Evolutionary conservation across 306 rosid species (phyloP), one percentile per base, ranked within the genome.

Genomic region (Elaeagnus macrophylla): DNA sequence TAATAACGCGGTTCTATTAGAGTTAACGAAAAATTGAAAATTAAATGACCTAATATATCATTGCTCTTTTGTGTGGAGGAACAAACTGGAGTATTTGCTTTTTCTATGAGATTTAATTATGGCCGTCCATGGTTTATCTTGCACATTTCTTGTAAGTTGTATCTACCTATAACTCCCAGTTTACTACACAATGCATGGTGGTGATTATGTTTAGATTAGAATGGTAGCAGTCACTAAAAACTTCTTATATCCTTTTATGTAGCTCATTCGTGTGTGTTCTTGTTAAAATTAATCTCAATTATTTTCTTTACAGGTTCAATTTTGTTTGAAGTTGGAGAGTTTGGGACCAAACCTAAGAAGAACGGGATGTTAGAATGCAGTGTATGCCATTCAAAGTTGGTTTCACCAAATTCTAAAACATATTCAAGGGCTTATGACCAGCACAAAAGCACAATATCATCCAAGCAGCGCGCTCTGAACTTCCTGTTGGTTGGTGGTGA

Each of bases 351-450:
- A 18, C 59, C 56, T 14, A 77, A 76, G 88, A 84, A 77, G 57
- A 79, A 76, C 81, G 88, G 95, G 75, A 80, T 82, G 86, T 62
- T 82, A 66, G 97, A 88, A 84, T 88, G 97, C 86, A 80, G 81
- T 67, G 95, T 88, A 41, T 88, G 97, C 74, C 97, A 78, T 66
- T 84, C 97, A 15, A 82, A 80, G 80, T 74, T 88, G 88, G 84
- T 82, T 65, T 67, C 95, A 39, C 88, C 95, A 0, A 62, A 78
- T 39, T 8, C 77, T 49, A 88, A 77, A 66, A 38, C 84, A 58
- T 56, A 72, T 63, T 82, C 91, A 8, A 82, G 82, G 84, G 97
- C 97, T 51, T 88, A 88, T 74, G 97, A 88, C 72, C 73, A 75
- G 14, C 90, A 84, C 78, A 88, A 88, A 72, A 76, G 68, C 62